Conservation (phyloP, 2,329 filamentous ascomycete species). For the Neonectria sp. region DNA sequence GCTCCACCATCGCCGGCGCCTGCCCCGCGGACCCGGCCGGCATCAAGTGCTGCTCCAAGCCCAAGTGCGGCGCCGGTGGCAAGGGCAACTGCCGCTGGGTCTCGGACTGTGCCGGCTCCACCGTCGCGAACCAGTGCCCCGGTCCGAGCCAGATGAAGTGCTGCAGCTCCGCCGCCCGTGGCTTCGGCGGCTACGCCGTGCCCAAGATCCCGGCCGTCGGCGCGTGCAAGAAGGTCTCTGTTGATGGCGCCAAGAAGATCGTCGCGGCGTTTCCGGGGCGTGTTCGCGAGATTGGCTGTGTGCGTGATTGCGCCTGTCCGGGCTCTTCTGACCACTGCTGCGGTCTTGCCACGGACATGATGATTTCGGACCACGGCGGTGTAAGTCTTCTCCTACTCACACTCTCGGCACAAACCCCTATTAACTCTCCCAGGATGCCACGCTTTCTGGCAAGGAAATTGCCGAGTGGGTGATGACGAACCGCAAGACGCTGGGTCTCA, state of each 20-base stretch:
- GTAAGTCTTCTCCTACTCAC: constrained; percentile 47
- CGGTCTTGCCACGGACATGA: constrained; percentile 56
- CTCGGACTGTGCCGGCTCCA: constrained; percentile 54
- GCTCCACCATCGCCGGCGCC: constrained; percentile 54
- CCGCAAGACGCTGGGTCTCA: constrained; percentile 56
- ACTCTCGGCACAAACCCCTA: not conserved
- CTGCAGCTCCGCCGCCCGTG: constrained; percentile 51
- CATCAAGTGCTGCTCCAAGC: constrained; percentile 61
- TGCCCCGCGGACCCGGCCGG: constrained; percentile 56
- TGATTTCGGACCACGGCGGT: constrained; percentile 56
- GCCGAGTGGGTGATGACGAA: constrained; percentile 66
- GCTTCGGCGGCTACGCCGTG: constrained; percentile 54
- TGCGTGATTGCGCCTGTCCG: constrained; percentile 51
- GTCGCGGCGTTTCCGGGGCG: constrained; percentile 54
- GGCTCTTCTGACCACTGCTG: constrained; percentile 56
- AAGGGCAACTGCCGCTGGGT: constrained; percentile 57
- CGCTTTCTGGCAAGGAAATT: constrained; percentile 58
- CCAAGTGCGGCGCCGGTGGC: constrained; percentile 50
- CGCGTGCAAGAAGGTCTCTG: constrained; percentile 55
- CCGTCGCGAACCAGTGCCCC: constrained; percentile 53
- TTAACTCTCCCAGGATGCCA: constrained; percentile 47
- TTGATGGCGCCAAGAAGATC: constrained; percentile 53
- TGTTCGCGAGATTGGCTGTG: constrained; percentile 54
- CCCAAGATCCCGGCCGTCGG: constrained; percentile 54
- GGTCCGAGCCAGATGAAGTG: constrained; percentile 58